These are phyloP conservation scores for Thelonectria rubi DNA, from an alignment of 2,329 filamentous ascomycete genomes.

Conservation along the genomic window DNA sequence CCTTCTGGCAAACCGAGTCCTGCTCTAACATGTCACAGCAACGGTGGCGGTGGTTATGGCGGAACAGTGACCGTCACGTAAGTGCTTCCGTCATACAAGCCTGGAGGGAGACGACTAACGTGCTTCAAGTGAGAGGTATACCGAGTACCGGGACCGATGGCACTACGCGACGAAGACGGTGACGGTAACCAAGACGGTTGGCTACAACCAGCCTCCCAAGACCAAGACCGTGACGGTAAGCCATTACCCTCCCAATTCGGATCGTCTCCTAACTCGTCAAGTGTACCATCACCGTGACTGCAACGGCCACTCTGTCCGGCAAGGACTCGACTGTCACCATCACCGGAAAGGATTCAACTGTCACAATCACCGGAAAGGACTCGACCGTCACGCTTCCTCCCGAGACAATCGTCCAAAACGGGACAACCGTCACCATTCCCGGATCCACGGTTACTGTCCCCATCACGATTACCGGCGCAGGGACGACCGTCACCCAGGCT, in stretches of 20 bases:
- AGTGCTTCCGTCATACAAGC: not conserved
- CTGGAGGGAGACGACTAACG: not conserved
- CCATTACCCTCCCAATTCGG: not conserved
- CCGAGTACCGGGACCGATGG: not conserved
- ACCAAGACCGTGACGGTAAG: constrained; percentile 11
- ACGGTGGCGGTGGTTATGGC: not conserved
- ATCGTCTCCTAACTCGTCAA: not conserved
- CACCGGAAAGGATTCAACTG: constrained; percentile 2
- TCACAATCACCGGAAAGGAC: constrained; percentile 6
- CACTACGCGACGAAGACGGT: not conserved
- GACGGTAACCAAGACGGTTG: not conserved
- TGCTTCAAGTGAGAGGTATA: not conserved
- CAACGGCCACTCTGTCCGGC: constrained; percentile 2
- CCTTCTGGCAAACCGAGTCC: not conserved
- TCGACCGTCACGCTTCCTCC: constrained; percentile 6
- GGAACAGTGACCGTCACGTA: constrained; percentile 13
- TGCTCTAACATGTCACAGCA: constrained; percentile 7
- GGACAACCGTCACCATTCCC: constrained; percentile 8
- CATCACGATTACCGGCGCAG: constrained; percentile 7
- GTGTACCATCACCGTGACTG: not conserved
- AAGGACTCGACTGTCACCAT: constrained; percentile 9
- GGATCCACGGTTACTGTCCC: not conserved
- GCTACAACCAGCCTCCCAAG: not conserved
- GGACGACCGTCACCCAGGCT: not conserved
- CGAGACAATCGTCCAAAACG: not conserved